Conservation (phyloP, 352 stramenopile species). For the Phytophthora quininea region DNA sequence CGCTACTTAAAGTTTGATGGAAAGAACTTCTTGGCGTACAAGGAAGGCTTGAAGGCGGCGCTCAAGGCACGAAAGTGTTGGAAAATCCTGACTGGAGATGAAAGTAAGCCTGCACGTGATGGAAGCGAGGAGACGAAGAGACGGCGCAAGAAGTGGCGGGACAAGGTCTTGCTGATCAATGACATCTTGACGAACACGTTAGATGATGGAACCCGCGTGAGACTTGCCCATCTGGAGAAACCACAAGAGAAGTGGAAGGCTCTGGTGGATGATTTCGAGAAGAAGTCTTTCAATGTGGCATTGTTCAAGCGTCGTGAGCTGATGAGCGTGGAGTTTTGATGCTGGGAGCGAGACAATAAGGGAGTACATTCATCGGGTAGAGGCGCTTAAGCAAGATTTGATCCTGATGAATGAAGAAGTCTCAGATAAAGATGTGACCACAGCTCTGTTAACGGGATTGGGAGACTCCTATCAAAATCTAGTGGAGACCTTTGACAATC, state of each 20-base stretch:
- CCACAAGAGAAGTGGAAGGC: constrained; percentile 12
- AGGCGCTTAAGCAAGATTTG: constrained; percentile 15
- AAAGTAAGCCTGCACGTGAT: constrained; percentile 6
- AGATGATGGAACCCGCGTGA: constrained; percentile 12
- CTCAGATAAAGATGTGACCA: constrained; percentile 5
- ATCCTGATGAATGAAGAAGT: constrained; percentile 19
- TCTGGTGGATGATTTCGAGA: constrained; percentile 22
- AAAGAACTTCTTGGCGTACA: constrained; percentile 1
- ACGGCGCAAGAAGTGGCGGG: constrained; percentile 7
- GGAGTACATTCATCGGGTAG: constrained; percentile 18
- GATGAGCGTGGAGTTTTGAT: constrained; percentile 22
- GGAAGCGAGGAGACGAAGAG: not conserved
- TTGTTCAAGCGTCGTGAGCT: constrained; percentile 18
- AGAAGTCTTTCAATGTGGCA: constrained; percentile 19
- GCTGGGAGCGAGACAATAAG: constrained; percentile 6
- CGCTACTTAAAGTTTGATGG: not conserved
- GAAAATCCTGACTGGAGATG: constrained; percentile 15
- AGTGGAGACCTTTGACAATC: constrained; percentile 17
- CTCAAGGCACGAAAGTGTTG: constrained; percentile 10
- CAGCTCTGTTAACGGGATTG: constrained; percentile 15
- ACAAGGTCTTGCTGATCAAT: constrained; percentile 11
- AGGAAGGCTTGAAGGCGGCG: constrained; percentile 7
- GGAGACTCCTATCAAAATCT: constrained; percentile 7
- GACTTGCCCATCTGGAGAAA: constrained; percentile 10
- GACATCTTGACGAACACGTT: constrained; percentile 19